Evolutionary conservation across 2,329 filamentous ascomycete genomes (phyloP).

Genomic region (Talaromyces sp.): DNA sequence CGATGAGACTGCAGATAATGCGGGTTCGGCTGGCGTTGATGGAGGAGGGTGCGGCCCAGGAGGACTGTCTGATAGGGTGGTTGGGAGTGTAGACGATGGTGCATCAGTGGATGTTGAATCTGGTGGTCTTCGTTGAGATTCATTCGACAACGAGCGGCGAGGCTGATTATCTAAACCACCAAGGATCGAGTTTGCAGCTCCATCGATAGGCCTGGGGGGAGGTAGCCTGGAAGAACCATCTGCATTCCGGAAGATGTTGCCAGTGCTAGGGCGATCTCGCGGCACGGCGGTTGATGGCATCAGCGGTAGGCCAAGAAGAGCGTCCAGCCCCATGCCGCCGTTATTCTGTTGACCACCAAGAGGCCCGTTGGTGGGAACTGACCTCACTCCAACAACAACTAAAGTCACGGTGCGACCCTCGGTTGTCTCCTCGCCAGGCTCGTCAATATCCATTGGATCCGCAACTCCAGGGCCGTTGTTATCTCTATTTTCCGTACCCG

Average conservation of each 20-base stretch:
- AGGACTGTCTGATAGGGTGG: constrained; percentile 51
- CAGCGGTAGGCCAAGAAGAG: constrained; percentile 43
- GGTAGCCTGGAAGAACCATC: constrained; percentile 54
- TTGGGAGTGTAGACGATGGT: constrained; percentile 34
- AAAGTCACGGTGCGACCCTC: constrained; percentile 62
- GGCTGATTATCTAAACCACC: constrained; percentile 52
- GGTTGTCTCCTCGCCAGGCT: constrained; percentile 21
- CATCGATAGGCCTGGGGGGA: constrained; percentile 51
- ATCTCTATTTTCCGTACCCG: constrained; percentile 21
- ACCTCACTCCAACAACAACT: constrained; percentile 65
- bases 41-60: constrained; percentile 58
- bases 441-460: constrained; percentile 38
- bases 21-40: constrained; percentile 58
- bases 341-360: constrained; percentile 39
- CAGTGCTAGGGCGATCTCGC: constrained; percentile 40
- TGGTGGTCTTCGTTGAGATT: constrained; percentile 27
- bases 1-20: constrained; percentile 52
- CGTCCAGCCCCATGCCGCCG: constrained; percentile 39
- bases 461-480: constrained; percentile 8
- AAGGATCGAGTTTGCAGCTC: constrained; percentile 48
- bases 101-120: constrained; percentile 18
- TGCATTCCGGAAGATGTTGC: constrained; percentile 49
- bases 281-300: constrained; percentile 35
- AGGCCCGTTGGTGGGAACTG: constrained; percentile 53
- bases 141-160: constrained; percentile 25